Conservation (phyloP, 805 yeast genomes). For the Wickerhamiella vanderwaltii region DNA sequence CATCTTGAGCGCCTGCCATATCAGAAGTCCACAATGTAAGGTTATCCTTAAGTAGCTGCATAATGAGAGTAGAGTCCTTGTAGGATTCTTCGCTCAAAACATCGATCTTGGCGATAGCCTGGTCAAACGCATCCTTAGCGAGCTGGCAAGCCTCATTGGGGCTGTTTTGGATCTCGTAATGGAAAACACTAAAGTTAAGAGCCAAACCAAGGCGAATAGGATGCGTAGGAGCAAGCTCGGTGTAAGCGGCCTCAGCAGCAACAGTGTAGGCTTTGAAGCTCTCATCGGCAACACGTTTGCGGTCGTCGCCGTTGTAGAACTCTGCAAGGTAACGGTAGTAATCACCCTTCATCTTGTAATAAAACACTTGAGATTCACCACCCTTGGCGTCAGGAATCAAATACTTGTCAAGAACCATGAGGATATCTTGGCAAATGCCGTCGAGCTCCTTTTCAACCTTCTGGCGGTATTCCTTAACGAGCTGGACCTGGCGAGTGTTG, state of each 20-base stretch:
- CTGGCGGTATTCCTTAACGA: constrained; percentile 89
- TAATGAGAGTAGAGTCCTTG: constrained; percentile 95
- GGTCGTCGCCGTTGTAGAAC: constrained; percentile 84
- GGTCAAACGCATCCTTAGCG: constrained; percentile 98
- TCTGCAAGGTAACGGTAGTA: constrained; percentile 98
- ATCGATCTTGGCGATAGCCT: constrained; percentile 97
- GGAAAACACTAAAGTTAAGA: constrained; percentile 92
- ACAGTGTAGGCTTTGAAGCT: constrained; percentile 92
- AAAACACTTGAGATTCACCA: constrained; percentile 96
- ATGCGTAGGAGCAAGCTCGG: constrained; percentile 97
- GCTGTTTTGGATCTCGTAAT: constrained; percentile 94
- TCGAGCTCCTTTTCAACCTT: constrained; percentile 92
- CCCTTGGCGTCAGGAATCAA: constrained; percentile 90
- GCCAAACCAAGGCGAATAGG: constrained; percentile 98
- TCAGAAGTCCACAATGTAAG: constrained; percentile 41
- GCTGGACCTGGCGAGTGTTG: constrained; percentile 71
- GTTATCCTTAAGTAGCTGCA: constrained; percentile 83
- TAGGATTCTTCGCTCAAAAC: constrained; percentile 95
- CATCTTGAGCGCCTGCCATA: constrained; percentile 27
- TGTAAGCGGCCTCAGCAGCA: constrained; percentile 95
- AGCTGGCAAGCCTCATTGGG: constrained; percentile 98
- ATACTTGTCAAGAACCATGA: constrained; percentile 76
- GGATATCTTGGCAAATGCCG: constrained; percentile 89
- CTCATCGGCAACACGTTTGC: constrained; percentile 87
- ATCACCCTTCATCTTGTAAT: constrained; percentile 99